Base-by-base conservation (phyloP, 768 basidiomycete species). In the Hygrophorus pudorinus region DNA sequence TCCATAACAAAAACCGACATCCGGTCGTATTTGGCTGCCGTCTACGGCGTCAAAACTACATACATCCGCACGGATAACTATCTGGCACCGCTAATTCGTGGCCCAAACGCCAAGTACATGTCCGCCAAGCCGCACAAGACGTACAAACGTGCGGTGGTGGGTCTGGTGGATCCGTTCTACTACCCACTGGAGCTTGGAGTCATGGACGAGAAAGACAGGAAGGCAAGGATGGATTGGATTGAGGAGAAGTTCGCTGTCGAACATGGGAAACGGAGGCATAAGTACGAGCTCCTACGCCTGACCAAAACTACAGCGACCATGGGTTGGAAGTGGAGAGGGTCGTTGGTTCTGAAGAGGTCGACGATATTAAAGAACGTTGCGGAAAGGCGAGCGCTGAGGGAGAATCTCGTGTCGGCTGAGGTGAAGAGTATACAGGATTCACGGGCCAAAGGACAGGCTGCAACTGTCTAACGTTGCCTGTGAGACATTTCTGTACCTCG, bases 61-160 rank as follows among this genome's bases (percentile, higher is more conserved):
- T 96, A 93, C 61, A 89, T 97, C 49, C 88, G 92, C 41, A 97
- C 92, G n/a, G 86, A 88, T 70, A 88, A 86, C 67, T 89, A 90
- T 54, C 66, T 81, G 47, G 74, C 82, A 0, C 76, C 81, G 35
- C 54, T 74, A 14, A 53, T 60, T 38, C 61, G 50, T 20, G 44
- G 27, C 10, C 32, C 28, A 17, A 38, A 18, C 6, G 41, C 41
- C 59, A 34, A 51, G 27, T 49, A 61, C 38, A 37, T 62, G 52
- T 39, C 44, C 46, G 41, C 62, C 56, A 59, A 67, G 41, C 50
- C 66, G 2, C 63, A 73, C 53, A 72, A 70, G 52, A 81, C 81
- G 16, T 93, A 89, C 68, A 97, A 97, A 59, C 83, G 88, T 29
- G 90, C 90, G 2, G 80, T 94, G 29, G 89, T 97, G 16, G 92